Conservation (phyloP, 2,329 filamentous ascomycete genomes). For the Epichloe hybrida region DNA sequence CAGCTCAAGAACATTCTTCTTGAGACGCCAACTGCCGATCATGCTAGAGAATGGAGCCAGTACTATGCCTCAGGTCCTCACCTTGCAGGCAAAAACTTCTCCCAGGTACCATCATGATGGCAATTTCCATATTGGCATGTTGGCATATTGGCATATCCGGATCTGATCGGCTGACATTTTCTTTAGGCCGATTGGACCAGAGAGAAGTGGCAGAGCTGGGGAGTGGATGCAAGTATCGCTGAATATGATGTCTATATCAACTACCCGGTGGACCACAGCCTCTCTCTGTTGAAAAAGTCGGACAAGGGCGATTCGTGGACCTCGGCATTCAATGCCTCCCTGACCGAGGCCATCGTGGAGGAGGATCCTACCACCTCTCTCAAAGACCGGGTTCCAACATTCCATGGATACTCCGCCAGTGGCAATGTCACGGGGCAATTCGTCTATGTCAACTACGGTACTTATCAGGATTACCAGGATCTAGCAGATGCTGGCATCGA, state of each 20-base stretch:
- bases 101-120: constrained; percentile 33
- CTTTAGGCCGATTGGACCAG: constrained; percentile 56
- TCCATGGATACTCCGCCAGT: constrained; percentile 87
- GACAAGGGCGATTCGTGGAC: constrained; percentile 32
- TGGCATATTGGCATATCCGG: too few relatives aligned
- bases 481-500: constrained; percentile 60
- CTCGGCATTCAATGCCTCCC: constrained; percentile 62
- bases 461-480: constrained; percentile 73
- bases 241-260: constrained; percentile 69
- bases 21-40: constrained; percentile 41
- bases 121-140: not conserved
- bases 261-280: constrained; percentile 57
- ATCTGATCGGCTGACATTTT: constrained; percentile 3
- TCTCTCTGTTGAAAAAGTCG: constrained; percentile 46
- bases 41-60: constrained; percentile 56
- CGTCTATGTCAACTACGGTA: constrained; percentile 87
- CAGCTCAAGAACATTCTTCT: constrained; percentile 43
- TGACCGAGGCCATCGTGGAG: constrained; percentile 73
- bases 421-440: constrained; percentile 83
- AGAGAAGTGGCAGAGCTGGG: constrained; percentile 59
- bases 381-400: constrained; percentile 65
- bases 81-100: constrained; percentile 64
- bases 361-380: constrained; percentile 70
- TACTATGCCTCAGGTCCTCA: constrained; percentile 70
- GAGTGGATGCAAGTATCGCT: constrained; percentile 48